phyloP scores from a whole-genome alignment of 176 grass and related monocot genomes.

The Aechmea fasciata region DNA sequence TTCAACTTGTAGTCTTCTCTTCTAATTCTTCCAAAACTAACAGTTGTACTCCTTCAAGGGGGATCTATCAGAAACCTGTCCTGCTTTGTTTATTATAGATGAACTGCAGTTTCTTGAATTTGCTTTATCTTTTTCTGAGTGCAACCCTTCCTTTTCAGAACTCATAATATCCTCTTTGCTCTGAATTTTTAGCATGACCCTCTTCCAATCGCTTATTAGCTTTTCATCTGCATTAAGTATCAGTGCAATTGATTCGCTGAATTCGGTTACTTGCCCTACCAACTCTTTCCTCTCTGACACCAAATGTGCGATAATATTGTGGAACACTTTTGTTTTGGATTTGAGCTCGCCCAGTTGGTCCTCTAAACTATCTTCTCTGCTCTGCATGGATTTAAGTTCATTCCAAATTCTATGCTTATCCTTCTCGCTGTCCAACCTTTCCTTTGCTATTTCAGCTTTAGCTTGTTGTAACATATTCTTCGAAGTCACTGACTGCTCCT shows the following conservation, averaged over 20 bases:
- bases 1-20: slow-evolving; percentile 22
- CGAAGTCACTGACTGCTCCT: slow-evolving; percentile 22
- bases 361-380: slow-evolving; percentile 30
- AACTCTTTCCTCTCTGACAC: slow-evolving; percentile 35
- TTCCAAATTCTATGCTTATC: slow-evolving; percentile 25
- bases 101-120: slow-evolving; percentile 7
- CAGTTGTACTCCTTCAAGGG: slow-evolving; percentile 64
- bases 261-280: slow-evolving; percentile 26
- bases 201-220: slow-evolving; percentile 31
- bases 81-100: slow-evolving; percentile 35
- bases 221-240: slow-evolving; percentile 30
- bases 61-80: slow-evolving; percentile 28
- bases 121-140: slow-evolving; percentile 24
- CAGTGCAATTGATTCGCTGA: slow-evolving; percentile 29
- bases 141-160: slow-evolving; percentile 9
- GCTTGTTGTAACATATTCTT: slow-evolving; percentile 36
- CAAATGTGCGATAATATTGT: slow-evolving; percentile 1
- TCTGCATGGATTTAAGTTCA: slow-evolving; percentile 29
- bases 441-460: slow-evolving; percentile 27
- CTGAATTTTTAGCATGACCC: slow-evolving; percentile 34
- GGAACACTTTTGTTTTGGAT: slow-evolving; percentile 25
- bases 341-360: slow-evolving; percentile 30
- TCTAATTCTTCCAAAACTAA: slow-evolving; percentile 22
- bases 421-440: slow-evolving; percentile 35
- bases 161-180: slow-evolving; percentile 14